These are phyloP conservation scores for Immersiella caudata DNA, from an alignment of 495 filamentous ascomycete species.

Conservation along the genomic window DNA sequence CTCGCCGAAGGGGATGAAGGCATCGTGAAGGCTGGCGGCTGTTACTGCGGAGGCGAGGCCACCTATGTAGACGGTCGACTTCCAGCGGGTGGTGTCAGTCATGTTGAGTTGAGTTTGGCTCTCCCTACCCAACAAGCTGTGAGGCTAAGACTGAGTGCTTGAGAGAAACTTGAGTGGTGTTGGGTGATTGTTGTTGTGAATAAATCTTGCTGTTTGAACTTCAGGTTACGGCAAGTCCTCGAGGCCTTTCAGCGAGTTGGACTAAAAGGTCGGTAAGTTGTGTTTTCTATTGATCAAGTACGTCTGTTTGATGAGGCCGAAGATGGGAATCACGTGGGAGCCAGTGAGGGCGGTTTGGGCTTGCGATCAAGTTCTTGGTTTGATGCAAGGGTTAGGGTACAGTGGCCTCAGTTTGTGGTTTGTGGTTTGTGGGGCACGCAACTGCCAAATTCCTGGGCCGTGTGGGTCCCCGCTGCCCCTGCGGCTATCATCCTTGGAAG, in stretches of 20 bases:
- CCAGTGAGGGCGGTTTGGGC: too few species aligned
- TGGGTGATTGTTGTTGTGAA: too few species aligned
- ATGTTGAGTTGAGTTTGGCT: conserved; percentile 49
- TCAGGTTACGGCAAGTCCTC: too few species aligned
- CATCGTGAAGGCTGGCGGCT: conserved; percentile 72
- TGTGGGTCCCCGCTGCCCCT: conserved; percentile 14
- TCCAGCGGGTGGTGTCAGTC: conserved; percentile 81
- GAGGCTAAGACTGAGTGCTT: not conserved
- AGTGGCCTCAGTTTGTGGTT: not conserved
- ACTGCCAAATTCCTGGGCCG: not conserved
- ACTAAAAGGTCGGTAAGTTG: too few species aligned
- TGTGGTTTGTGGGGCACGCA: not conserved
- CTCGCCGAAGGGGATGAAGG: conserved; percentile 95
- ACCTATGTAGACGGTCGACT: conserved; percentile 88
- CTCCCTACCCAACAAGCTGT: not conserved
- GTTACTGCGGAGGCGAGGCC: conserved; percentile 83
- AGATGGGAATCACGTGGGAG: too few species aligned
- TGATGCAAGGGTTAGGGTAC: conserved; percentile 1
- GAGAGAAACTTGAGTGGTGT: not conserved
- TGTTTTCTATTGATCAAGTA: too few species aligned
- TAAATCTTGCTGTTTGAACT: too few species aligned
- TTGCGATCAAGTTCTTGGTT: too few species aligned
- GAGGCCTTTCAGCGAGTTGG: too few species aligned
- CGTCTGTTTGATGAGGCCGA: too few species aligned
- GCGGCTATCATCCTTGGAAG: conserved; percentile 19